Evolutionary conservation across 768 basidiomycete species (phyloP), one percentile per base, ranked within the genome.

Genomic region (Melanogaster broomeanus): DNA sequence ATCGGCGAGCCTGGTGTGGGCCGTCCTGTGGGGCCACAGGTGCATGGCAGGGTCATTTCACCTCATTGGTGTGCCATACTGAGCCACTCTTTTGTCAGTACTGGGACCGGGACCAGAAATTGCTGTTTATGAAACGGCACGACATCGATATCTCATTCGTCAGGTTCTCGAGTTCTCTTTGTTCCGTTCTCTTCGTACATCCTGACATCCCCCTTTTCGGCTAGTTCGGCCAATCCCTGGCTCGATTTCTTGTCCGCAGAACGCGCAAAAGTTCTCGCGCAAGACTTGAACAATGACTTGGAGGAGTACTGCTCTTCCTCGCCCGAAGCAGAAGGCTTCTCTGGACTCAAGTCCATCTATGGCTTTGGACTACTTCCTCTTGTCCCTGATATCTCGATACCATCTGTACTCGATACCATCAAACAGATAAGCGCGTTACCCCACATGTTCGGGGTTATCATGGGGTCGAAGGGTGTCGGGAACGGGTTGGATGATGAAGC

Each of bases 171-270:
- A 42, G 12, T 8, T 22, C 22, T 28, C 24, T 18, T 38, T 48
- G 57, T 42, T 53, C 27, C 30, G 18, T 46, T 42, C 24, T 33
- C 53, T 27, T 51, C 45, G n/a, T 44, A 19, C 41, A 12, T 52
- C 37, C 56, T 65, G 48, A 71, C 55, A 19, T 21, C 30, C 31
- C 9, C 42, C 21, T 18, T 51, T 38, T 30, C 31, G 48, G 45
- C 40, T 59, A 91, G 90, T 65, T 81, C 88, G 22, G 92, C 92
- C 24, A 94, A 95, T 62, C 93, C 92, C 9, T 95, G 92, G 92
- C 80, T 94, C 31, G 93, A 95, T 67, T 94, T 93, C 63, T 78
- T 95, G 21, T 67, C 85, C 5, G 80, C 88, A 10, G 62, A 79
- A 22, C 80, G 86, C 38, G 93, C 92, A 9, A 75, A 79, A 43